Base-by-base conservation (phyloP, 257 asterid genomes). In the Ilex asprella region DNA sequence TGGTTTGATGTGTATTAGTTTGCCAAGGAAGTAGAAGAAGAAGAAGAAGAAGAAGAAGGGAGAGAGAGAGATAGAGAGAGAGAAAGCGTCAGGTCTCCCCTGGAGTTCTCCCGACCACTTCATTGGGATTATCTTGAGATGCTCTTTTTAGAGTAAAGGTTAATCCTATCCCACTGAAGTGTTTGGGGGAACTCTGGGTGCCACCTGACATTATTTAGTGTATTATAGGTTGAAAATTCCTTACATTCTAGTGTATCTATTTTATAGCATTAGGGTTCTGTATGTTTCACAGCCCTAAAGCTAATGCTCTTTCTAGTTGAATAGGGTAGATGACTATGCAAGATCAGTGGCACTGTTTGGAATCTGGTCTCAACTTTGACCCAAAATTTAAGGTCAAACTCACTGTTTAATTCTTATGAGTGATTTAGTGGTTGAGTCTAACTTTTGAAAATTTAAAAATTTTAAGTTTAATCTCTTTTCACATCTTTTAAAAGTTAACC, bases 121-220 rank as follows among this genome's bases (percentile, higher is more conserved):
- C 88, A 76, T 52, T 68, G 70, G 54, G 57, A n/a, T 21, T 31
- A 51, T 1, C 7, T 7, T 21, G 27, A 30, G 21, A 52, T 50
- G 31, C 27, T 27, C 54, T 53, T 0, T 10, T 13, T 31, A n/a
- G 30, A 35, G 41, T 39, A 16, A 21, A 51, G 10, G 29, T 7
- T 12, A 9, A 43, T 5, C 41, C 32, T 46, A 44, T 21, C 56
- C 60, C 65, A 74, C 70, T 84, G 91, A 81, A 84, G 88, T 82
- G 88, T 84, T 79, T 84, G 88, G 92, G 86, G 86, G 92, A 84
- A 84, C 92, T 84, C 70, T 35, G 7, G 84, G 56, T 66, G 80
- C 63, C 64, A 46, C 73, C 55, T 66, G 82, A 73, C 79, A 66
- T 39, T 35, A 9, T n/a, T 9, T 32, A 6, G 16, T 9, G 3